phyloP scores from a whole-genome alignment of 306 rosid genomes.

The Amphicarpaea edgeworthii region DNA sequence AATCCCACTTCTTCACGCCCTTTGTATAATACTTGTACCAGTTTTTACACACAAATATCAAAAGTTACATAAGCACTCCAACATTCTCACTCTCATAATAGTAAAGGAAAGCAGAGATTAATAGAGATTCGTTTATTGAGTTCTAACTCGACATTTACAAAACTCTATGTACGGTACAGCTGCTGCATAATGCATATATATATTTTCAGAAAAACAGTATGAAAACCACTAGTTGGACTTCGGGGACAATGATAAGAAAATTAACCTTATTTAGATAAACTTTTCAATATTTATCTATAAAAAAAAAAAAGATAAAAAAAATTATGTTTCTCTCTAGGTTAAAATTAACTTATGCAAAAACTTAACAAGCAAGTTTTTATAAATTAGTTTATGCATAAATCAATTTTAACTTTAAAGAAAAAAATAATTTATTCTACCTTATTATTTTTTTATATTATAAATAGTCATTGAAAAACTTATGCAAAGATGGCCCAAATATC shows the following conservation, averaged over 20 bases:
- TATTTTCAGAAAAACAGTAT: slow-evolving; percentile 11
- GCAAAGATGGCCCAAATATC: not conserved
- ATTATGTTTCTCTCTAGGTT: not conserved
- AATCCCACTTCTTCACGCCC: no score
- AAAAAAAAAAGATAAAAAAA: not conserved
- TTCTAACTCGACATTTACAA: slow-evolving; percentile 1
- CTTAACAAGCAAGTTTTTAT: not conserved
- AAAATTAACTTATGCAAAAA: not conserved
- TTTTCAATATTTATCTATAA: not conserved
- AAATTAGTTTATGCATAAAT: no score
- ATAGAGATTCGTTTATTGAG: not conserved
- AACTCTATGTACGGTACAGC: slow-evolving; percentile 29
- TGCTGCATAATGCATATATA: slow-evolving; percentile 28
- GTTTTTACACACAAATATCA: not conserved
- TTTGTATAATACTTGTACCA: no score
- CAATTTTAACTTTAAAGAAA: not conserved
- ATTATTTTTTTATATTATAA: not conserved
- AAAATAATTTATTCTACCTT: not conserved
- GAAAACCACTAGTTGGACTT: not conserved
- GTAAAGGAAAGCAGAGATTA: not conserved
- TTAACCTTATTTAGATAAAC: not conserved
- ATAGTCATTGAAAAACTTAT: not conserved
- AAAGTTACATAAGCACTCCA: slow-evolving; percentile 4
- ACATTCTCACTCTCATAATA: not conserved
- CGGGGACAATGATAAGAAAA: not conserved